phyloP scores from a whole-genome alignment of 148 eudicot genomes.

The Rhododendron williamsianum region DNA sequence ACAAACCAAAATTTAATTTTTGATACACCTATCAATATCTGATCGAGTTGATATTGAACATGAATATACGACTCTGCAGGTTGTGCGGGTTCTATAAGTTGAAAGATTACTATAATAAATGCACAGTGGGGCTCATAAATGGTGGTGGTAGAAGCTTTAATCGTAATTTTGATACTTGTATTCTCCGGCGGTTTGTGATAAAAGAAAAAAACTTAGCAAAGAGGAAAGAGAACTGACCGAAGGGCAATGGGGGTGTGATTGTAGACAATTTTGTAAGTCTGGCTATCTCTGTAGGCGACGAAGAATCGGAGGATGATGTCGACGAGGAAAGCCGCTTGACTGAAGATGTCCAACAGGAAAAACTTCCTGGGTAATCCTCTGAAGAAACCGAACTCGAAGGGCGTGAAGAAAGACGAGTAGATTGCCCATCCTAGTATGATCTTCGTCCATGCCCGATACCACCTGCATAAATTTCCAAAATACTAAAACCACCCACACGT shows the following conservation, averaged over 20 bases:
- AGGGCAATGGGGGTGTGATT: constrained; percentile 61
- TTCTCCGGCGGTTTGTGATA: neutral
- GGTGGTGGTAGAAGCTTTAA: no score
- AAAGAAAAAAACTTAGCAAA: neutral
- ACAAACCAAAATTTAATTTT: no score
- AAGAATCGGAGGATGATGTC: constrained; percentile 81
- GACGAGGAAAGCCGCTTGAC: constrained; percentile 75
- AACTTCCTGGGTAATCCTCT: constrained; percentile 72
- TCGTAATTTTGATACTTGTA: neutral
- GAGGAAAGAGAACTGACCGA: constrained; percentile 34
- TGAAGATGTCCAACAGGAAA: constrained; percentile 67
- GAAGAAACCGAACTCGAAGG: constrained; percentile 94
- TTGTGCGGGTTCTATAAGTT: neutral
- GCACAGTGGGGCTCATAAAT: no score
- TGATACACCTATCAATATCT: neutral
- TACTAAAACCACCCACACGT: no score
- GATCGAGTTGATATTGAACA: no score
- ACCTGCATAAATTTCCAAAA: constrained; percentile 43
- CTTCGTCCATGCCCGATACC: constrained; percentile 68
- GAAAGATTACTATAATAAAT: no score
- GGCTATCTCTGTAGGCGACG: constrained; percentile 73
- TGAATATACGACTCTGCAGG: neutral
- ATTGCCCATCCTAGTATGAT: constrained; percentile 76
- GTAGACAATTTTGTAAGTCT: constrained; percentile 64
- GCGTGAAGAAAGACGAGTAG: constrained; percentile 85